phyloP scores from a whole-genome alignment of 2,329 filamentous ascomycete genomes.

The Zasmidium cellare region DNA sequence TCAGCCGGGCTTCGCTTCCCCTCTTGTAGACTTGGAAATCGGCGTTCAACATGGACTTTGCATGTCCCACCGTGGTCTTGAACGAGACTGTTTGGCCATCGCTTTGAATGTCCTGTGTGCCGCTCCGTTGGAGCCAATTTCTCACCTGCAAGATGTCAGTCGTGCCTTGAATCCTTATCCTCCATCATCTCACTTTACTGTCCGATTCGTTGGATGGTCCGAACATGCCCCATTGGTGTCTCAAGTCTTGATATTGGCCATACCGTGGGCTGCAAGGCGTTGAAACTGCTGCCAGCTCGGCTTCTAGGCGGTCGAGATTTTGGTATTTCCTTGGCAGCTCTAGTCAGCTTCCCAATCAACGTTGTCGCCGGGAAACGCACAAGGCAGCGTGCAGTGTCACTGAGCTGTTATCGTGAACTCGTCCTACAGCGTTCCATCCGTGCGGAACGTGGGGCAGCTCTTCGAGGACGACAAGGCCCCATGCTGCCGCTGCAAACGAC shows the following conservation, averaged over 20 bases:
- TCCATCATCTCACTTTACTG: conserved; percentile 21
- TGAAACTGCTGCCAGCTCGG: conserved; percentile 43
- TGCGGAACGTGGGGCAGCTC: not conserved
- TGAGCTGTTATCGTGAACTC: not conserved
- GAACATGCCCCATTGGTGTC: conserved; percentile 46
- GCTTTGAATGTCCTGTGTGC: conserved; percentile 38
- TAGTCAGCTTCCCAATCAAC: not conserved
- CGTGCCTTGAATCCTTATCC: too few relatives aligned
- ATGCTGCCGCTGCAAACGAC: not conserved
- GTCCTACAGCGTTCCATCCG: not conserved
- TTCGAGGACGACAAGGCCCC: not conserved
- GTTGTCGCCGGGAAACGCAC: not conserved
- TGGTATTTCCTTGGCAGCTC: conserved; percentile 8
- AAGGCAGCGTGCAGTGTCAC: conserved; percentile 14
- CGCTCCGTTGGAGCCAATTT: conserved; percentile 46
- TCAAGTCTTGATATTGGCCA: conserved; percentile 50
- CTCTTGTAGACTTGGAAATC: conserved; percentile 41
- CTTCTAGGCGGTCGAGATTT: conserved; percentile 40
- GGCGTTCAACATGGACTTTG: conserved; percentile 40
- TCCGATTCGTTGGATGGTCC: conserved; percentile 39
- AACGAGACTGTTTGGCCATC: conserved; percentile 39
- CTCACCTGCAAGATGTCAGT: too few relatives aligned
- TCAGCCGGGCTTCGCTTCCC: conserved; percentile 40
- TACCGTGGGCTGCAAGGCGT: conserved; percentile 50
- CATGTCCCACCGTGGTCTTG: conserved; percentile 38